phyloP scores from a whole-genome alignment of 345 rosid species.

The Aquilaria malaccensis region DNA sequence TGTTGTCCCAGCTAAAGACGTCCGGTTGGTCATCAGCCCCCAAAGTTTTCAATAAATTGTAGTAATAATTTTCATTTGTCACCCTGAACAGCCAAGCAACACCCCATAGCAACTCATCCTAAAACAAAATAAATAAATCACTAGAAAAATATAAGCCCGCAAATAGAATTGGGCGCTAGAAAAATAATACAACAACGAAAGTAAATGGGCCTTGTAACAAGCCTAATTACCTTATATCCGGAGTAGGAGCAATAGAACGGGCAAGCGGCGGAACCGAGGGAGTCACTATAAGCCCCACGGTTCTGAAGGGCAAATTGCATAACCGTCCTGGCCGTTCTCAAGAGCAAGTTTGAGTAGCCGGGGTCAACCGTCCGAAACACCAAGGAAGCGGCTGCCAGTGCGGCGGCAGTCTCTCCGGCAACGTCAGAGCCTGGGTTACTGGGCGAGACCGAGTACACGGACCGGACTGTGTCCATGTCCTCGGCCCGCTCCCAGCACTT shows the following conservation, averaged over 20 bases:
- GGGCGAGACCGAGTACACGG: conserved; percentile 65
- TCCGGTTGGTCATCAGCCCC: conserved; percentile 79
- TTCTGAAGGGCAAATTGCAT: conserved; percentile 75
- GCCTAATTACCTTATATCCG: conserved; percentile 57
- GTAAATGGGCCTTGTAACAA: background rate
- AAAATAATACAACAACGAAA: background rate
- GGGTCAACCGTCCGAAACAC: conserved; percentile 63
- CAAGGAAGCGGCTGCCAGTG: conserved; percentile 86
- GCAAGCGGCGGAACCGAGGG: conserved; percentile 71
- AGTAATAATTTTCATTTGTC: conserved; percentile 56
- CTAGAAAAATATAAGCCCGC: no score
- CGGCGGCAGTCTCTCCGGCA: conserved; percentile 84
- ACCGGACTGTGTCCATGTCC: conserved; percentile 81
- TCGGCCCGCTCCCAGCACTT: conserved; percentile 96
- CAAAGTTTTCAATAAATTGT: conserved; percentile 48
- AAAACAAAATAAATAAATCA: background rate
- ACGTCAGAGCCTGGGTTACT: conserved; percentile 88
- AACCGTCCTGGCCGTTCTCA: conserved; percentile 55
- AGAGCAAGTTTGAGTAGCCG: conserved; percentile 38
- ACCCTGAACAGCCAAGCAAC: conserved; percentile 79
- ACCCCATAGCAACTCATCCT: conserved; percentile 95
- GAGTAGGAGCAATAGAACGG: conserved; percentile 92
- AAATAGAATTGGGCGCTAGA: no score
- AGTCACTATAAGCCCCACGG: conserved; percentile 72
- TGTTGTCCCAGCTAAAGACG: conserved; percentile 92